Percentiles rank a stretch among this genome's conserved stretches.
phyloP scores from a whole-genome alignment of 208 protist species.

The Trypanosoma vivax region DNA sequence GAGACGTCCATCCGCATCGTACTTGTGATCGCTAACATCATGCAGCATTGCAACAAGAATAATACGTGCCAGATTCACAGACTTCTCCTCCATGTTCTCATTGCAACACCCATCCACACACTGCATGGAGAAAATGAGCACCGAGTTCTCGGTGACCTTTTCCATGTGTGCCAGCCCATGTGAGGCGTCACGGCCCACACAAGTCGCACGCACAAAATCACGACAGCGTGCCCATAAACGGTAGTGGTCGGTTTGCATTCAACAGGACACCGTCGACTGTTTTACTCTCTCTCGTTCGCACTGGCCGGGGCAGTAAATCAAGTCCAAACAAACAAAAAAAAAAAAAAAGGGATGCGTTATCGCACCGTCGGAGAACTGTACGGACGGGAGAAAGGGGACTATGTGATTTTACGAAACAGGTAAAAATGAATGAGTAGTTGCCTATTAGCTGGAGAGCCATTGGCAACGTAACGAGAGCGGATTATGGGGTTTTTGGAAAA shows the following conservation, averaged over 20 bases:
- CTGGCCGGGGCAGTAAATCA: background rate
- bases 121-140: slow-evolving; percentile 61
- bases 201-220: slow-evolving; percentile 46
- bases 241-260: slow-evolving; percentile 53
- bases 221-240: slow-evolving; percentile 56
- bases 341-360: background rate
- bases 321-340: slow-evolving; percentile 1
- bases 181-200: slow-evolving; percentile 55
- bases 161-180: slow-evolving; percentile 77
- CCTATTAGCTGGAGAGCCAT: too few relatives aligned
- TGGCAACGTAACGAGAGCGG: too few relatives aligned
- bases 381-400: too few relatives aligned
- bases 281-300: background rate
- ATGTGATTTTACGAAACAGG: too few relatives aligned
- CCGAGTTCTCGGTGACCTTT: slow-evolving; percentile 56
- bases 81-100: background rate
- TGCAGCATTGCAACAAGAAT: slow-evolving; percentile 83
- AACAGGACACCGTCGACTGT: background rate
- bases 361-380: too few relatives aligned
- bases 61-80: slow-evolving; percentile 19
- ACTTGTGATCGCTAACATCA: slow-evolving; percentile 87
- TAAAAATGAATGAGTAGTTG: too few relatives aligned
- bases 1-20: slow-evolving; percentile 43
- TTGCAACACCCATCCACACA: too few relatives aligned
- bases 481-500: too few relatives aligned